These are phyloP conservation scores for Mycena sp. DNA, from an alignment of 1,284 basidiomycete genomes.

Conservation along the genomic window DNA sequence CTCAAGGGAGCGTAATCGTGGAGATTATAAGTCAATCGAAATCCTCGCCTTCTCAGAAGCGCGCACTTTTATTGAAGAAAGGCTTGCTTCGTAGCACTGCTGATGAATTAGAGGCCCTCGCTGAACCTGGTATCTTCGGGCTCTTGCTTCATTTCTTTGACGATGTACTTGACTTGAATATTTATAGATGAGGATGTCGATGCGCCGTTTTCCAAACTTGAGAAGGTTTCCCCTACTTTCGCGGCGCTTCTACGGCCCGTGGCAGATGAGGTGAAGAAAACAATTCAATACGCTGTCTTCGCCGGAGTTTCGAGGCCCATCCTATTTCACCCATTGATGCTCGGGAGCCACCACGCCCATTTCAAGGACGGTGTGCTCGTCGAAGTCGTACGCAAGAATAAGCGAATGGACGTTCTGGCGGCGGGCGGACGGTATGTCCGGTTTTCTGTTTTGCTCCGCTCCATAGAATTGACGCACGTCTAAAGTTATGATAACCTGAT, in stretches of 20 bases:
- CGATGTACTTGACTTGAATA: not conserved
- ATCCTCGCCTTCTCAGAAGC: constrained; percentile 72
- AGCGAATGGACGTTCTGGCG: constrained; percentile 78
- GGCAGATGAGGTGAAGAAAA: constrained; percentile 70
- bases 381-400: constrained; percentile 75
- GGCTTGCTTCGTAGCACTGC: constrained; percentile 67
- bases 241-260: constrained; percentile 55
- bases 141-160: constrained; percentile 8
- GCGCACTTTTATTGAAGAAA: constrained; percentile 70
- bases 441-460: too few species aligned
- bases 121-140: constrained; percentile 70
- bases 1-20: constrained; percentile 59
- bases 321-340: constrained; percentile 78
- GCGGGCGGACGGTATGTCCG: constrained; percentile 76
- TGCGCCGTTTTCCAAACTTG: constrained; percentile 61
- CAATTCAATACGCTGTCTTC: constrained; percentile 67
- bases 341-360: constrained; percentile 65
- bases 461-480: not conserved
- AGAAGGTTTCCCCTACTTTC: constrained; percentile 67
- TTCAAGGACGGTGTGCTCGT: constrained; percentile 82
- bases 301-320: constrained; percentile 73
- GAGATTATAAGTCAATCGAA: constrained; percentile 73
- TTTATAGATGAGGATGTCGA: constrained; percentile 69
- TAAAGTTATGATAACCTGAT: constrained; percentile 82
- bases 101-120: constrained; percentile 76